Conservation (phyloP, 2,329 filamentous ascomycete genomes). For the Ophiostoma novo-ulmi region DNA sequence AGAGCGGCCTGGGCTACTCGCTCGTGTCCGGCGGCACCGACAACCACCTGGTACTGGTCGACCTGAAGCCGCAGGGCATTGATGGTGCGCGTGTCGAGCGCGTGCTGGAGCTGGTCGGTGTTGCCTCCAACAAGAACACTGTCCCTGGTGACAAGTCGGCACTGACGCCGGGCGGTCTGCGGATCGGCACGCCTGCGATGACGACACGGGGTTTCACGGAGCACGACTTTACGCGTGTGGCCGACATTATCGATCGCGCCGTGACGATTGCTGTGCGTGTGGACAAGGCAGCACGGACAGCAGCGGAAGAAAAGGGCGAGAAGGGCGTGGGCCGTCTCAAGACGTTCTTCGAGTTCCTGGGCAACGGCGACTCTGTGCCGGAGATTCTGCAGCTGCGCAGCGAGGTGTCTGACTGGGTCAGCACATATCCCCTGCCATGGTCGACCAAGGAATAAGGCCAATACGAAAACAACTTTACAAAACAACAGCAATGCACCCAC, state of each 20-base stretch:
- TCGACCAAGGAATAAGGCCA: conserved; percentile 33
- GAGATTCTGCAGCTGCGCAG: conserved; percentile 69
- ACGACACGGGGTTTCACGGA: conserved; percentile 89
- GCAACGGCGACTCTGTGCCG: conserved; percentile 60
- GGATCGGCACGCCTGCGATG: conserved; percentile 96
- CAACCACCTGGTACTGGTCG: conserved; percentile 90
- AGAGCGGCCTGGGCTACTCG: conserved; percentile 75
- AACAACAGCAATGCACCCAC: neutral
- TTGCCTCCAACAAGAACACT: conserved; percentile 99
- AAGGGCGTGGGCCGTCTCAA: conserved; percentile 62
- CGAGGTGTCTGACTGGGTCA: conserved; percentile 74
- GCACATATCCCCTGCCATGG: conserved; percentile 69
- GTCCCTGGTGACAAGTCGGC: conserved; percentile 93
- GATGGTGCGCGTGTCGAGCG: conserved; percentile 88
- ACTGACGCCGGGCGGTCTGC: conserved; percentile 84
- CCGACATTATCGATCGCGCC: conserved; percentile 77
- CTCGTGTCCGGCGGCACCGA: conserved; percentile 93
- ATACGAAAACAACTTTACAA: neutral
- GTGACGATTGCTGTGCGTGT: conserved; percentile 73
- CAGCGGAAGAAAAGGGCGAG: conserved; percentile 61
- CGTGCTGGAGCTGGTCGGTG: conserved; percentile 84
- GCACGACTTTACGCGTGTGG: conserved; percentile 80
- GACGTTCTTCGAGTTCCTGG: conserved; percentile 63
- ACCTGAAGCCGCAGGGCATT: conserved; percentile 81
- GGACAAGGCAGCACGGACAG: conserved; percentile 65